These are phyloP conservation scores for Linanthus parryae DNA, from an alignment of 148 eudicot species.

Conservation along the genomic window DNA sequence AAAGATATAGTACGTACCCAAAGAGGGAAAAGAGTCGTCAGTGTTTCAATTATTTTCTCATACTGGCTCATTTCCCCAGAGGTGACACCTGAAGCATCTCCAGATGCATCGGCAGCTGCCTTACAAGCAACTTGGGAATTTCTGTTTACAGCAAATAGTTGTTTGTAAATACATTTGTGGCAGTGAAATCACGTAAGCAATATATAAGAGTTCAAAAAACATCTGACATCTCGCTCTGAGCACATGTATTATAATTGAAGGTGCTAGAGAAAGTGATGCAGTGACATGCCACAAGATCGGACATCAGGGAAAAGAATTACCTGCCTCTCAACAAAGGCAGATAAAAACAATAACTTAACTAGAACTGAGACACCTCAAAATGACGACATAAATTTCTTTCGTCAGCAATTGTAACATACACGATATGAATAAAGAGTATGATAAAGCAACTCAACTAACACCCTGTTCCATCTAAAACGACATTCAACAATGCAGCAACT, in stretches of 20 bases:
- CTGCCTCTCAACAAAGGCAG: neutral
- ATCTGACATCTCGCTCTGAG: no score
- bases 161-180: neutral
- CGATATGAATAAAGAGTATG: no score
- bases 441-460: no score
- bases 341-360: neutral
- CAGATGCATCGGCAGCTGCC: slow-evolving; percentile 73
- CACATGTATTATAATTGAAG: no score
- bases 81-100: slow-evolving; percentile 53
- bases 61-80: slow-evolving; percentile 57
- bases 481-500: no score
- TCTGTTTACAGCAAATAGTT: slow-evolving; percentile 31
- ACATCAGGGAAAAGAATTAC: neutral
- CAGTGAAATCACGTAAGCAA: no score
- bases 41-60: slow-evolving; percentile 79
- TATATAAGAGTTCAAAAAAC: no score
- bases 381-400: no score
- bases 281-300: neutral
- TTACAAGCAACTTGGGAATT: slow-evolving; percentile 49
- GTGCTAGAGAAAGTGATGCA: neutral
- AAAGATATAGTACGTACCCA: slow-evolving; percentile 57
- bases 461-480: no score
- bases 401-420: no score
- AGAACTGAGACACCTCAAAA: neutral
- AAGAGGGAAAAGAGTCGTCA: slow-evolving; percentile 94